These are phyloP conservation scores for Bryopsis sp. DNA, from an alignment of 139 green algal genomes.

Conservation along the genomic window DNA sequence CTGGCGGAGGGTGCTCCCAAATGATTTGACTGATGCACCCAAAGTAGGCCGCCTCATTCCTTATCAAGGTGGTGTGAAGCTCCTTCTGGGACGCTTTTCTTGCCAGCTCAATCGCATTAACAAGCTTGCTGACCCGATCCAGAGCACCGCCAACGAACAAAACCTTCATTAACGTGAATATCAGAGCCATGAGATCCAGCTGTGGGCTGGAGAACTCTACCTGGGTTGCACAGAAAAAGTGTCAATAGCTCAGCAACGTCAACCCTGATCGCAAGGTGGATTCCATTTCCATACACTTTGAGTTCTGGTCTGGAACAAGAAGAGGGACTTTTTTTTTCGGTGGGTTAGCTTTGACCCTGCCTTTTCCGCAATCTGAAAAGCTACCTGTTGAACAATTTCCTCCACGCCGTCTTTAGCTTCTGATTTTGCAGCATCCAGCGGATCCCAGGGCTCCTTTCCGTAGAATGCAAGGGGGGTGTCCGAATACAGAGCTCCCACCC, in stretches of 20 bases:
- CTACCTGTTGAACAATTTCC: slow-evolving; percentile 6
- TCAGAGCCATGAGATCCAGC: slow-evolving; percentile 50
- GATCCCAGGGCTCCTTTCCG: background rate
- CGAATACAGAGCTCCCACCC: background rate
- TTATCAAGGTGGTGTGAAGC: slow-evolving; percentile 66
- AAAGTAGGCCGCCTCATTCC: slow-evolving; percentile 78
- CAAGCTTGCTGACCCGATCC: slow-evolving; percentile 13
- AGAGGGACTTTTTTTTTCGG: too few relatives aligned
- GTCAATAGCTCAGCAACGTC: too few relatives aligned
- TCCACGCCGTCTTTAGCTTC: background rate
- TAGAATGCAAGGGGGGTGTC: background rate
- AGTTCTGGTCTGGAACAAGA: too few relatives aligned
- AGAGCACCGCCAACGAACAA: slow-evolving; percentile 53
- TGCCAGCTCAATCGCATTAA: slow-evolving; percentile 7
- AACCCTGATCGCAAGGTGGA: too few relatives aligned
- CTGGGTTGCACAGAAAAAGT: too few relatives aligned
- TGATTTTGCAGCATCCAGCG: too few relatives aligned
- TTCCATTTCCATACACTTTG: too few relatives aligned
- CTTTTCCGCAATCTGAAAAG: too few relatives aligned
- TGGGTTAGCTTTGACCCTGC: too few relatives aligned
- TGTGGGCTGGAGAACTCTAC: slow-evolving; percentile 38
- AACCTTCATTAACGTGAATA: slow-evolving; percentile 52
- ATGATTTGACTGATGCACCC: slow-evolving; percentile 54
- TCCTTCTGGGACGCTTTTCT: slow-evolving; percentile 24
- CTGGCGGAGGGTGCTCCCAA: slow-evolving; percentile 16